Evolutionary conservation across 306 rosid genomes (phyloP), one percentile per base, ranked within the genome.

Genomic region (Clitoria ternatea): DNA sequence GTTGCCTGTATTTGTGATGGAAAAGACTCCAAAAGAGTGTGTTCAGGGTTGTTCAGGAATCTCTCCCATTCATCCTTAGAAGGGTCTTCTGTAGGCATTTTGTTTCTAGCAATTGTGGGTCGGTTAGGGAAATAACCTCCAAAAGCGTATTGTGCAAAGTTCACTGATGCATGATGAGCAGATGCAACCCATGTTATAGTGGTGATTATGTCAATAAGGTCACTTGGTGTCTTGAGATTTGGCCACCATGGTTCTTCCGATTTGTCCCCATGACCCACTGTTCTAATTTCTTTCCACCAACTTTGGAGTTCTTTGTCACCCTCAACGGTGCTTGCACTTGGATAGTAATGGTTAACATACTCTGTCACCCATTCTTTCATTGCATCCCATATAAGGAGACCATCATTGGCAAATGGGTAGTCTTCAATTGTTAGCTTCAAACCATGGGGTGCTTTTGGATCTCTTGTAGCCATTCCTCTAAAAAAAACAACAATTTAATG

Each of bases 241-340:
- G 85, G 88, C 88, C 88, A 80, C 88, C 88, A 69, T 49, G 85
- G 79, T 40, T 80, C 83, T 23, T 80, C 29, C 1, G 73, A 52
- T 47, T 80, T 84, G 67, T 84, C 88, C 2, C 63, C 77, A 50
- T 81, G 88, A 3, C 88, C 85, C 0, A 64, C 64, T 4, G 71
- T 80, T 39, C 54, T 22, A 4, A 80, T 72, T 43, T 84, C 88
- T 10, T 29, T 74, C 88, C 88, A 84, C 85, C 88, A 84, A 59
- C 73, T 48, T 74, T 84, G 88, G 63, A 84, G 81, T 74, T 84
- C 88, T 11, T 70, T 18, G 29, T 84, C 79, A 44, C 81, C 44
- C 18, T 70, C 74, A 4, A 84, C 43, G 40, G 26, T 24, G 26
- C 45, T 70, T 13, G 62, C 60, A 33, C 12, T 67, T 22, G 85